phyloP scores from a whole-genome alignment of 176 grass and related monocot species.

The Lolium rigidum region DNA sequence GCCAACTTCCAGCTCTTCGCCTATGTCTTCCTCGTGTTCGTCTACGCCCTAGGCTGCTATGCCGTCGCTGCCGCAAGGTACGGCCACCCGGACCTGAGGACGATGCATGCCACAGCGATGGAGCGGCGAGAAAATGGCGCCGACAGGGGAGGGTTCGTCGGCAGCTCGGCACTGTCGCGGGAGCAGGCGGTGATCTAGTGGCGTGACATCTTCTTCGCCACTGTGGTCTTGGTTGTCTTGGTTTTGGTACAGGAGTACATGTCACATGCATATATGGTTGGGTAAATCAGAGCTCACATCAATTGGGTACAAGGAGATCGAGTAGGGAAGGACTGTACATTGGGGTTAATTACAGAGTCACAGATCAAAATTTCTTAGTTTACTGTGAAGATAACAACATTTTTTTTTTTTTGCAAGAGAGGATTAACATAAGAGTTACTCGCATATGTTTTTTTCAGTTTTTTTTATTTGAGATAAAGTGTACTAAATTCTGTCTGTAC shows the following conservation, averaged over 20 bases:
- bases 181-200: slow-evolving; percentile 37
- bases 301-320: no score
- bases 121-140: background rate
- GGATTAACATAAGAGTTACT: background rate
- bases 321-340: slow-evolving; percentile 22
- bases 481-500: background rate
- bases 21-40: slow-evolving; percentile 52
- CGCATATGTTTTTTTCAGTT: background rate
- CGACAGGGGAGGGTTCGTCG: background rate
- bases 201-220: background rate
- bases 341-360: background rate
- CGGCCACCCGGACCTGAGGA: slow-evolving; percentile 53
- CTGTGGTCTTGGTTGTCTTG: slow-evolving; percentile 28
- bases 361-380: background rate
- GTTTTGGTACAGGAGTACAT: slow-evolving; percentile 33
- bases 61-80: slow-evolving; percentile 47
- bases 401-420: slow-evolving; percentile 8
- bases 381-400: background rate
- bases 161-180: background rate
- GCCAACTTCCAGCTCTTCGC: slow-evolving; percentile 76
- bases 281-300: background rate
- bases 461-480: background rate
- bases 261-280: background rate
- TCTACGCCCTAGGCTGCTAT: slow-evolving; percentile 57
- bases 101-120: slow-evolving; percentile 36